These are phyloP conservation scores for Lepiota subincarnata DNA, from an alignment of 768 basidiomycete genomes.

Conservation along the genomic window DNA sequence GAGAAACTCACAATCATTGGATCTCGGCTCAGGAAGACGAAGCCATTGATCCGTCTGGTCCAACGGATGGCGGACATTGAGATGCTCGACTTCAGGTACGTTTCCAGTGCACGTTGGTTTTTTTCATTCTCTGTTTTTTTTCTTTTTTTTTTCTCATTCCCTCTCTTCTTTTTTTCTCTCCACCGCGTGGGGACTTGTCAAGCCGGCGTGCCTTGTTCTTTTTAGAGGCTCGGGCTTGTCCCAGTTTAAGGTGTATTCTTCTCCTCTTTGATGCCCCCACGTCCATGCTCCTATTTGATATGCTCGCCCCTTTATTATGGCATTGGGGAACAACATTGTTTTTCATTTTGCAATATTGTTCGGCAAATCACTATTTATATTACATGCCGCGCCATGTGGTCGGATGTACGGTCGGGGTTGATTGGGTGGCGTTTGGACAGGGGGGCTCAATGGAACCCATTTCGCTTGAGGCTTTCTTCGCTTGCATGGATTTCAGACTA, in stretches of 20 bases:
- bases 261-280: not conserved
- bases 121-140: too few relatives aligned
- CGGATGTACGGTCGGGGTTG: not conserved
- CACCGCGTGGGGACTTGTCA: not conserved
- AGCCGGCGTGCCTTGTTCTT: slow-evolving; percentile 8
- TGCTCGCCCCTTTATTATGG: not conserved
- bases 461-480: not conserved
- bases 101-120: slow-evolving; percentile 9
- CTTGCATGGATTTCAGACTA: not conserved
- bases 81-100: slow-evolving; percentile 84
- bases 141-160: too few relatives aligned
- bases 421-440: slow-evolving; percentile 13
- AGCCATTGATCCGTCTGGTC: slow-evolving; percentile 67
- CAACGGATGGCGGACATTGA: slow-evolving; percentile 75
- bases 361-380: slow-evolving; percentile 10
- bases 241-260: not conserved
- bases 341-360: not conserved
- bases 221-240: slow-evolving; percentile 10
- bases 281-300: too few relatives aligned
- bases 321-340: not conserved
- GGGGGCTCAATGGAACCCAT: not conserved
- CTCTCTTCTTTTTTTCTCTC: slow-evolving; percentile 11
- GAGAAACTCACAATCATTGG: slow-evolving; percentile 87
- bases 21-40: slow-evolving; percentile 70
- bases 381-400: slow-evolving; percentile 12